phyloP scores from a whole-genome alignment of 768 basidiomycete species.

The Hericium rajendrae region DNA sequence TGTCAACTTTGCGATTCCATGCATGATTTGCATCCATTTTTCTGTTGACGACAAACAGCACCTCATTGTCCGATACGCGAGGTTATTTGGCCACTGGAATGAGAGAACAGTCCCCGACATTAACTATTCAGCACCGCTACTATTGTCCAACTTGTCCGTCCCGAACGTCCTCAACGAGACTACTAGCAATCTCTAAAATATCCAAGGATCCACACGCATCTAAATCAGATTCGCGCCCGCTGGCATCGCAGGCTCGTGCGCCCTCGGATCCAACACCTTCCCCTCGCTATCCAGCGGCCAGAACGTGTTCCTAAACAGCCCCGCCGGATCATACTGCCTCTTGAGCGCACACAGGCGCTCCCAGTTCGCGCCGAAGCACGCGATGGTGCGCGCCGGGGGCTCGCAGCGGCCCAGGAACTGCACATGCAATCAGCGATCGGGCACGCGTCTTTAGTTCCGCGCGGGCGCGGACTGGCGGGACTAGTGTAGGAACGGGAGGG shows the following conservation, averaged over 20 bases:
- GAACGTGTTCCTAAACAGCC: conserved; percentile 67
- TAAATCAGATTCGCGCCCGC: not conserved
- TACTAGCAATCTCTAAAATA: too few relatives aligned
- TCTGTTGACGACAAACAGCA: too few relatives aligned
- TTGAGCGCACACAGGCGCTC: conserved; percentile 61
- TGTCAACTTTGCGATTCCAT: too few relatives aligned
- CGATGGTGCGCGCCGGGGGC: conserved; percentile 46
- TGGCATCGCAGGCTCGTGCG: conserved; percentile 55
- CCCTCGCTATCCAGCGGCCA: conserved; percentile 68
- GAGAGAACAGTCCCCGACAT: too few relatives aligned
- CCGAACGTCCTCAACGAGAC: too few relatives aligned
- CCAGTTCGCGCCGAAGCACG: conserved; percentile 73
- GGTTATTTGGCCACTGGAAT: too few relatives aligned
- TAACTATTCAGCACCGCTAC: too few relatives aligned
- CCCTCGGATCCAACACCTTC: conserved; percentile 40
- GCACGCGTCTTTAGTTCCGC: too few relatives aligned
- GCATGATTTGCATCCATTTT: too few relatives aligned
- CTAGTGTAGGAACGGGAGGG: conserved; percentile 3
- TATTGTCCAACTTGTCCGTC: too few relatives aligned
- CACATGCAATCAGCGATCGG: not conserved
- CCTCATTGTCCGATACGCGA: too few relatives aligned
- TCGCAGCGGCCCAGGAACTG: conserved; percentile 76
- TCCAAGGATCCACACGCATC: too few relatives aligned
- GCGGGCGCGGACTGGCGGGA: not conserved
- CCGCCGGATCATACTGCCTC: conserved; percentile 62